Conservation (phyloP, 208 protist species). For the Phytomonas serpens region DNA sequence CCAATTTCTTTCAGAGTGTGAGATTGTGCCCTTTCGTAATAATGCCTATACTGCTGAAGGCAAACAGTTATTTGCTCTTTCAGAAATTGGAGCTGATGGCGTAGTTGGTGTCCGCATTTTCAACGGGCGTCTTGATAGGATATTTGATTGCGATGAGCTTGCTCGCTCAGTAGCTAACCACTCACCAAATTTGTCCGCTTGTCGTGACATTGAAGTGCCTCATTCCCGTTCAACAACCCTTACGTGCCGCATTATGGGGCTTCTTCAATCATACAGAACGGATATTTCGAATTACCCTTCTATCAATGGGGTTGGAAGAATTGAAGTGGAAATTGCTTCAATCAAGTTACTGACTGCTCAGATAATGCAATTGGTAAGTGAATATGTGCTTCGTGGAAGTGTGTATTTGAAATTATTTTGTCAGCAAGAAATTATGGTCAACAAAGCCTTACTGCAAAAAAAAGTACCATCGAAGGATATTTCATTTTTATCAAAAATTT, state of each 20-base stretch:
- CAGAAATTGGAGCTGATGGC: slow-evolving; percentile 22
- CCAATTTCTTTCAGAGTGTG: slow-evolving; percentile 14
- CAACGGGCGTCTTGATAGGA: slow-evolving; percentile 15
- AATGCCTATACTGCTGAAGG: not conserved
- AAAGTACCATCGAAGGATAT: not conserved
- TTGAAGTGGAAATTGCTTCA: not conserved
- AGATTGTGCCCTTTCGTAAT: slow-evolving; percentile 11
- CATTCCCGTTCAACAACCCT: slow-evolving; percentile 13
- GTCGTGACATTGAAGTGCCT: not conserved
- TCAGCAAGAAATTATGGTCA: slow-evolving; percentile 35
- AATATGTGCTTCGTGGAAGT: slow-evolving; percentile 60
- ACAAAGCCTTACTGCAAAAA: slow-evolving; percentile 17
- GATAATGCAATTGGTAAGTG: slow-evolving; percentile 42
- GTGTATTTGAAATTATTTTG: slow-evolving; percentile 44
- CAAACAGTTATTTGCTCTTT: slow-evolving; percentile 4
- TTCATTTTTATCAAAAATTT: slow-evolving; percentile 1
- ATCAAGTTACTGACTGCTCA: slow-evolving; percentile 43
- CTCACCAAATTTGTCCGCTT: not conserved
- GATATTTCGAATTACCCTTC: not conserved
- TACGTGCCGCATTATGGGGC: slow-evolving; percentile 14
- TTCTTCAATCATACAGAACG: slow-evolving; percentile 15
- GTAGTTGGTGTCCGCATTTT: slow-evolving; percentile 26
- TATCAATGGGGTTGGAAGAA: not conserved
- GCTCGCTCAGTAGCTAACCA: not conserved
- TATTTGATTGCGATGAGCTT: slow-evolving; percentile 24